These are phyloP conservation scores for Phytopythium oedochilum DNA, from an alignment of 352 stramenopile genomes.

Conservation along the genomic window DNA sequence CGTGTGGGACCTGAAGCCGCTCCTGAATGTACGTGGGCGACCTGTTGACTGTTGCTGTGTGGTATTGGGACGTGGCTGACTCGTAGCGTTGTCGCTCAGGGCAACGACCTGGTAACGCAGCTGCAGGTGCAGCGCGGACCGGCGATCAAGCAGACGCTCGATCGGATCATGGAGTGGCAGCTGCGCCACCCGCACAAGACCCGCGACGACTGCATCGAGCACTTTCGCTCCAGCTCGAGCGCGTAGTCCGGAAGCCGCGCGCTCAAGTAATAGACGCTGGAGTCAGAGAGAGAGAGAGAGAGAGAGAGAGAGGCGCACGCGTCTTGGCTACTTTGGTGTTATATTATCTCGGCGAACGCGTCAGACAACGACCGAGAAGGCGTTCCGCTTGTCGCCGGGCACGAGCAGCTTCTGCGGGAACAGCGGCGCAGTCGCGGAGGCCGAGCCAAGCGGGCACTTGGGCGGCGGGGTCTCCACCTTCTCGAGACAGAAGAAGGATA, in stretches of 20 bases:
- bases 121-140: constrained; percentile 54
- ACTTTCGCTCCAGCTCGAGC: constrained; percentile 19
- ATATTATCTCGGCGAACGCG: neutral
- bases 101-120: constrained; percentile 64
- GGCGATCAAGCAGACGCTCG: constrained; percentile 49
- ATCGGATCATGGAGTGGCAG: constrained; percentile 59
- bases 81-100: constrained; percentile 17
- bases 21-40: constrained; percentile 54
- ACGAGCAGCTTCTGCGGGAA: constrained; percentile 51
- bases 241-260: neutral
- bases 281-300: no score
- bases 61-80: no score
- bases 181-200: constrained; percentile 40
- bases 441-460: constrained; percentile 8
- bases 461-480: constrained; percentile 21
- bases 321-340: no score
- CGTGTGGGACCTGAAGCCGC: constrained; percentile 61
- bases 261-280: neutral
- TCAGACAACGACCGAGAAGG: constrained; percentile 66
- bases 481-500: constrained; percentile 80
- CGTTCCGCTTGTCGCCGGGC: constrained; percentile 52
- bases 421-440: neutral
- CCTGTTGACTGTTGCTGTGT: neutral
- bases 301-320: neutral
- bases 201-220: constrained; percentile 47